These are phyloP conservation scores for Globisporangium heterothallicum DNA, from an alignment of 352 stramenopile species.

Conservation along the genomic window DNA sequence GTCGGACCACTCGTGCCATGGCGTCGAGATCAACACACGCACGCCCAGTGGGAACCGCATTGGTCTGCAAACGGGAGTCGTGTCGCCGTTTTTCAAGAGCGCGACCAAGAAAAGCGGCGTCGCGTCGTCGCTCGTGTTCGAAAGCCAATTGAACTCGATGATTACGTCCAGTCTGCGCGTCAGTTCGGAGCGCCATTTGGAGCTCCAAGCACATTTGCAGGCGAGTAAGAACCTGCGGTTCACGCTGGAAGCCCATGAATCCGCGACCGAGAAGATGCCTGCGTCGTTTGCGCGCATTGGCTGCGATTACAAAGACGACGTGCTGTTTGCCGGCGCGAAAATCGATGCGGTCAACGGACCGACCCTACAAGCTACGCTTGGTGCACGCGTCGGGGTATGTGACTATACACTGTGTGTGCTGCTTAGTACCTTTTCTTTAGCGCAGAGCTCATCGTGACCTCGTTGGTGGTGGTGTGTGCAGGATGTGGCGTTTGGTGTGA, in stretches of 20 bases:
- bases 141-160: constrained; percentile 63
- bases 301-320: constrained; percentile 46
- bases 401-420: neutral
- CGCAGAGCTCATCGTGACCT: neutral
- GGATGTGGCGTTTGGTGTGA: constrained; percentile 34
- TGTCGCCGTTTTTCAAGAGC: constrained; percentile 68
- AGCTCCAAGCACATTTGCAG: constrained; percentile 60
- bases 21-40: constrained; percentile 38
- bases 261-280: constrained; percentile 57
- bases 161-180: constrained; percentile 55
- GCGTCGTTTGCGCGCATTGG: constrained; percentile 69
- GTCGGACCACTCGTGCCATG: constrained; percentile 43
- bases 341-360: constrained; percentile 79
- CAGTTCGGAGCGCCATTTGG: constrained; percentile 63
- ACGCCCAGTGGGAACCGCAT: constrained; percentile 51
- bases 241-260: constrained; percentile 70
- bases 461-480: constrained; percentile 6
- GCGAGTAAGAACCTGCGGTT: constrained; percentile 50
- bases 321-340: constrained; percentile 52
- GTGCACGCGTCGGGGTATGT: constrained; percentile 37
- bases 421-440: neutral
- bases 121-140: constrained; percentile 52
- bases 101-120: constrained; percentile 69
- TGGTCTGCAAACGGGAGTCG: constrained; percentile 45
- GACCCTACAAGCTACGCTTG: constrained; percentile 56